phyloP scores from a whole-genome alignment of 257 asterid species.

The Osmanthus fragrans region DNA sequence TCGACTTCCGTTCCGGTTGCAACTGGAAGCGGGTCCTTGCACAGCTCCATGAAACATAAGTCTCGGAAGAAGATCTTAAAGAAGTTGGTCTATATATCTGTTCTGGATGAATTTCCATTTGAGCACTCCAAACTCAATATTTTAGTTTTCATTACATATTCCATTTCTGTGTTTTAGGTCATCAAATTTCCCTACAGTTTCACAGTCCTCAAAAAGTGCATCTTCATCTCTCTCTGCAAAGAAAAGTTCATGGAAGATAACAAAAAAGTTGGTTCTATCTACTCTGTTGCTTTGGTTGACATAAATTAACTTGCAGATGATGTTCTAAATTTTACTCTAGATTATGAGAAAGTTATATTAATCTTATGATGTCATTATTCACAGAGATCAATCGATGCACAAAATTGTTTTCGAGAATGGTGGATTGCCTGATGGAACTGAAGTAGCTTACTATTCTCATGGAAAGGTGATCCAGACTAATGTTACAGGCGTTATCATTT shows the following conservation, averaged over 20 bases:
- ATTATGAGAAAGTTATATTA: conserved; percentile 17
- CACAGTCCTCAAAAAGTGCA: conserved; percentile 46
- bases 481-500: not conserved
- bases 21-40: conserved; percentile 40
- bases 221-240: conserved; percentile 44
- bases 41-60: conserved; percentile 34
- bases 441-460: conserved; percentile 83
- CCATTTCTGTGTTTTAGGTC: conserved; percentile 46
- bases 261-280: conserved; percentile 69
- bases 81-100: conserved; percentile 53
- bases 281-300: conserved; percentile 10
- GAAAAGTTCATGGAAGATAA: conserved; percentile 70
- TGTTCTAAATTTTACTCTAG: conserved; percentile 11
- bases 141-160: conserved; percentile 12
- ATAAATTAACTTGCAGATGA: conserved; percentile 11
- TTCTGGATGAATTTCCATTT: conserved; percentile 16
- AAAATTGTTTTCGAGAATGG: conserved; percentile 81
- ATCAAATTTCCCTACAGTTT: conserved; percentile 31
- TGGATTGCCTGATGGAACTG: conserved; percentile 96
- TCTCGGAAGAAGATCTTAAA: conserved; percentile 40
- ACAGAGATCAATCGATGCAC: conserved; percentile 95
- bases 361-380: conserved; percentile 22
- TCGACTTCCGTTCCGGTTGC: conserved; percentile 38
- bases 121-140: conserved; percentile 9
- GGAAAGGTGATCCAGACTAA: conserved; percentile 69